Evolutionary conservation across 1,139 yeast genomes (phyloP).

Genomic region (Candida dubliniensis): DNA sequence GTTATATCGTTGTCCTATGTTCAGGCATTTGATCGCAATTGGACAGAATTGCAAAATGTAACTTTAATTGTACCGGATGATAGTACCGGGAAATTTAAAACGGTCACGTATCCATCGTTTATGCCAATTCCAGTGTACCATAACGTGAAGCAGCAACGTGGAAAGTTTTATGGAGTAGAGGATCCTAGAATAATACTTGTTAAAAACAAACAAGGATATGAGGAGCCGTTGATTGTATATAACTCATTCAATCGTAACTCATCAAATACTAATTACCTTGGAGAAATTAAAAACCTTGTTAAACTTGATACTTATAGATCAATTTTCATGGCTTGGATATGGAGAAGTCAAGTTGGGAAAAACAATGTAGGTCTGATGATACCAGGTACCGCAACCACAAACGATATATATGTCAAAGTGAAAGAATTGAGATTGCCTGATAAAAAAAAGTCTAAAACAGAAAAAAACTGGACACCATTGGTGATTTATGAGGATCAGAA

Average conservation of each 20-base stretch:
- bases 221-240: slow-evolving; percentile 39
- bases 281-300: slow-evolving; percentile 6
- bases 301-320: slow-evolving; percentile 20
- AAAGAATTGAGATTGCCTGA: slow-evolving; percentile 25
- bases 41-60: slow-evolving; percentile 25
- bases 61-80: slow-evolving; percentile 18
- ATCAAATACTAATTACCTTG: background rate
- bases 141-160: slow-evolving; percentile 20
- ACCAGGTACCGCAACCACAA: slow-evolving; percentile 16
- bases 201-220: slow-evolving; percentile 31
- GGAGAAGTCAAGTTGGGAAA: slow-evolving; percentile 32
- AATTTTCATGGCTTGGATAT: slow-evolving; percentile 31
- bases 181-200: slow-evolving; percentile 39
- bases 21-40: slow-evolving; percentile 24
- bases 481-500: slow-evolving; percentile 23
- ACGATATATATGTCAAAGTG: slow-evolving; percentile 21
- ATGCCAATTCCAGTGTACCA: slow-evolving; percentile 37
- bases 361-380: slow-evolving; percentile 26
- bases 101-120: slow-evolving; percentile 30
- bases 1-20: slow-evolving; percentile 21
- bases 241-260: slow-evolving; percentile 33
- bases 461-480: slow-evolving; percentile 46
- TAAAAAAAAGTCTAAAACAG: slow-evolving; percentile 19
- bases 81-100: slow-evolving; percentile 1
- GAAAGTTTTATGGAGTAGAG: slow-evolving; percentile 41